Conservation (phyloP, 441 rosid species). For the Melastoma candidum region DNA sequence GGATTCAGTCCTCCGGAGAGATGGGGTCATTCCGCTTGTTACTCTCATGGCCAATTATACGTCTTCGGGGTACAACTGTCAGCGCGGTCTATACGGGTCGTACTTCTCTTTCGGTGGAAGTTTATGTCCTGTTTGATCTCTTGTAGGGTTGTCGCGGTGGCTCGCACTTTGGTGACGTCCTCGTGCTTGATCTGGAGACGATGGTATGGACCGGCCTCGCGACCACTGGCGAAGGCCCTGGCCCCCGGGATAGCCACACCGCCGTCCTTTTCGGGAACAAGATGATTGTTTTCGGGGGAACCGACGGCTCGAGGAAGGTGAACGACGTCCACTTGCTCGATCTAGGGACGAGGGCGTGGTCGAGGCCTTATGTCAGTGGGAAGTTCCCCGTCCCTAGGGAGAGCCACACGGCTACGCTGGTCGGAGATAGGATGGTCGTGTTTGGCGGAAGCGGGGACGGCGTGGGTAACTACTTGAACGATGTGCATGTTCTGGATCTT, state of each 20-base stretch:
- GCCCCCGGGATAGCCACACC: constrained; percentile 70
- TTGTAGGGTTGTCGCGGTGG: constrained; percentile 75
- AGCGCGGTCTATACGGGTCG: background rate
- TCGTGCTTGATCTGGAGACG: constrained; percentile 34
- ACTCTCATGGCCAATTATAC: constrained; percentile 44
- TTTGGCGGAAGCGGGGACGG: constrained; percentile 86
- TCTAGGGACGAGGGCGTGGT: constrained; percentile 48
- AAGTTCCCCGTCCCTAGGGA: constrained; percentile 54
- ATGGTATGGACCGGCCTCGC: constrained; percentile 44
- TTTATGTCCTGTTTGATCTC: background rate
- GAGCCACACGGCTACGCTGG: constrained; percentile 60
- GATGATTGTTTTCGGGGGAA: constrained; percentile 71
- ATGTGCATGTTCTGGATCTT: constrained; percentile 53
- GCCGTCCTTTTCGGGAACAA: constrained; percentile 45
- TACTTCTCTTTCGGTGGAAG: background rate
- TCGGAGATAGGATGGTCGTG: constrained; percentile 37
- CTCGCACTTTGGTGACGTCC: constrained; percentile 59
- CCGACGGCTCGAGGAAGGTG: constrained; percentile 60
- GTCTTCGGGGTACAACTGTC: constrained; percentile 46
- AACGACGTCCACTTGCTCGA: constrained; percentile 58
- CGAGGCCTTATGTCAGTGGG: constrained; percentile 34
- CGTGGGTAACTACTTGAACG: constrained; percentile 59
- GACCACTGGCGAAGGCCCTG: constrained; percentile 58
- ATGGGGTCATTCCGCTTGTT: constrained; percentile 83
- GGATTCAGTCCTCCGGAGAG: constrained; percentile 63